Evolutionary conservation across 306 rosid genomes (phyloP).

Genomic region (Cicer bijugum): DNA sequence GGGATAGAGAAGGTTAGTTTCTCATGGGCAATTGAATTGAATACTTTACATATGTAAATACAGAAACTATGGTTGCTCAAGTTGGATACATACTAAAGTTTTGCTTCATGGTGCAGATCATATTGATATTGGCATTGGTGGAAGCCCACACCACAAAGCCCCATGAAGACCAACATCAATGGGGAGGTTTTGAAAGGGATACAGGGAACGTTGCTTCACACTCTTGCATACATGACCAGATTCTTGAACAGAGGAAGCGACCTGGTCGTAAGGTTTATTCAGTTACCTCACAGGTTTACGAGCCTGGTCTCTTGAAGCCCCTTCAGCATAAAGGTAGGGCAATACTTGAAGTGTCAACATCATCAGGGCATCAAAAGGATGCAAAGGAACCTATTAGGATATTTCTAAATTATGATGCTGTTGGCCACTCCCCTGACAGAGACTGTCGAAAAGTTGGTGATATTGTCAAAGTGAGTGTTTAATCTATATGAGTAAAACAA

Average conservation of each 20-base stretch:
- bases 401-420: conserved; percentile 95
- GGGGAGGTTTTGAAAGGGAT: conserved; percentile 54
- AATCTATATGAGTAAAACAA: not conserved
- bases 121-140: conserved; percentile 61
- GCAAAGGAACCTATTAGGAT: conserved; percentile 84
- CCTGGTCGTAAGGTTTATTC: conserved; percentile 94
- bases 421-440: conserved; percentile 93
- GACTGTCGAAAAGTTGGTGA: conserved; percentile 83
- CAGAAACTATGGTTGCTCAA: conserved; percentile 6
- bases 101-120: conserved; percentile 58
- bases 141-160: conserved; percentile 58
- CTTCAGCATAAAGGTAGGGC: conserved; percentile 77
- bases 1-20: not conserved
- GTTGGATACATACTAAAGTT: conserved; percentile 22
- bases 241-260: conserved; percentile 80
- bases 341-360: conserved; percentile 66
- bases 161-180: conserved; percentile 50
- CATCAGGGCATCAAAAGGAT: conserved; percentile 56
- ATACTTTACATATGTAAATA: conserved; percentile 13
- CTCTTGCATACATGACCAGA: conserved; percentile 96
- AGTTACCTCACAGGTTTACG: conserved; percentile 82
- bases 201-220: conserved; percentile 71
- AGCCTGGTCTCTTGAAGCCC: conserved; percentile 51
- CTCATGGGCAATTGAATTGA: not conserved
- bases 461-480: conserved; percentile 77